Percentiles rank a stretch among this genome's conserved stretches.
phyloP scores from a whole-genome alignment of 164 flowering plant genomes.

The Umbilicus rupestris region DNA sequence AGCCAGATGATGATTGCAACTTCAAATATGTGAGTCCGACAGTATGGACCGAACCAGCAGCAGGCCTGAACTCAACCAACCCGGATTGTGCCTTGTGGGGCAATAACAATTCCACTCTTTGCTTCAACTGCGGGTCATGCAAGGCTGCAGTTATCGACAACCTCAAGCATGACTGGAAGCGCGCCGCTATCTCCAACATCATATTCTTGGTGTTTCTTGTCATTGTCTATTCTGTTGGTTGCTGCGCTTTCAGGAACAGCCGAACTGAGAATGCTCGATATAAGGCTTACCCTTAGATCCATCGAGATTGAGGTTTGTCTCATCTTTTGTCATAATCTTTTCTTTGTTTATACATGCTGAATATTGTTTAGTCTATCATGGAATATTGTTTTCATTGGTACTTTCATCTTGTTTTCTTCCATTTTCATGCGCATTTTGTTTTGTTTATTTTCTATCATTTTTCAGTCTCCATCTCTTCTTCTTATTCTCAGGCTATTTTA shows the following conservation, averaged over 20 bases:
- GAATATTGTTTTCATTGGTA: no score
- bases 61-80: not conserved
- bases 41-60: slow-evolving; percentile 17
- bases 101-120: slow-evolving; percentile 18
- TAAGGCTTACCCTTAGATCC: slow-evolving; percentile 3
- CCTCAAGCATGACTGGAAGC: slow-evolving; percentile 37
- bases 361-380: no score
- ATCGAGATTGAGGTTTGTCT: not conserved
- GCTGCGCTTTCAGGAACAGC: slow-evolving; percentile 40
- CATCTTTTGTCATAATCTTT: not conserved
- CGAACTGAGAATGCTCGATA: slow-evolving; percentile 17
- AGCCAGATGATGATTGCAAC: slow-evolving; percentile 23
- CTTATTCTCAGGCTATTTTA: no score
- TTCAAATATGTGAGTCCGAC: not conserved
- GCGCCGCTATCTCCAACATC: slow-evolving; percentile 26
- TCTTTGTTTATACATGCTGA: not conserved
- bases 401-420: no score
- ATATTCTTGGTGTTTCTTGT: slow-evolving; percentile 31
- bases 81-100: slow-evolving; percentile 25
- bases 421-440: no score
- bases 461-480: no score
- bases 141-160: slow-evolving; percentile 43
- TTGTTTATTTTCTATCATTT: no score
- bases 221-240: slow-evolving; percentile 31
- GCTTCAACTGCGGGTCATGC: slow-evolving; percentile 40